Conservation (phyloP, 441 rosid genomes). For the Gossypium schwendimanii region DNA sequence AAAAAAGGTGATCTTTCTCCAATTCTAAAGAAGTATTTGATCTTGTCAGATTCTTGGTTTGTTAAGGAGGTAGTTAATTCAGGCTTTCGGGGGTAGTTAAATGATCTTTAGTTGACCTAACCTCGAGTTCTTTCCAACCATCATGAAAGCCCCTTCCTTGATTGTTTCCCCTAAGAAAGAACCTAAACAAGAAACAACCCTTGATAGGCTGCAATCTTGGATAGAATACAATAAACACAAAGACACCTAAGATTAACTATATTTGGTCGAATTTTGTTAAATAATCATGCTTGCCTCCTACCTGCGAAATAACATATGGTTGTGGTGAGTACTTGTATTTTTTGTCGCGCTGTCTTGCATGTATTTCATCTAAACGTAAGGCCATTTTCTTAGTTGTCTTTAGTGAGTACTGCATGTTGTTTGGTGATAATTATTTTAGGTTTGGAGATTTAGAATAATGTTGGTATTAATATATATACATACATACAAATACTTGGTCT, state of each 20-base stretch:
- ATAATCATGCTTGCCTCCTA: constrained; percentile 6
- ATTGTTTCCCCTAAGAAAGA: background rate
- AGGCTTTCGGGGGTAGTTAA: background rate
- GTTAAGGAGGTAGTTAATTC: background rate
- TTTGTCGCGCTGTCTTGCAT: constrained; percentile 10
- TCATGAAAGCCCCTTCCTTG: background rate
- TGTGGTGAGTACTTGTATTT: constrained; percentile 6
- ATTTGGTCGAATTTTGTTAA: background rate
- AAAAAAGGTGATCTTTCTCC: background rate
- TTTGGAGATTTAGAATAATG: background rate
- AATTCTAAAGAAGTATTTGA: background rate
- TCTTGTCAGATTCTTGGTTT: background rate
- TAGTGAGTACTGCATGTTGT: background rate
- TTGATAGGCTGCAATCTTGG: constrained; percentile 1
- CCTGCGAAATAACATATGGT: constrained; percentile 13
- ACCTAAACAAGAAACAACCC: background rate
- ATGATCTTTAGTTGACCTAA: background rate
- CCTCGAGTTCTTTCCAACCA: background rate
- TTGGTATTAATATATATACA: background rate
- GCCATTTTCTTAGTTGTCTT: background rate
- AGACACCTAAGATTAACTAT: constrained; percentile 25
- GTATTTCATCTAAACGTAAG: constrained; percentile 24
- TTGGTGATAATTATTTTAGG: constrained; percentile 4
- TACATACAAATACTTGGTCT: background rate
- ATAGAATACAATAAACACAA: constrained; percentile 14